Evolutionary conservation across 768 basidiomycete genomes (phyloP).

Genomic region (Lepiota venenata): DNA sequence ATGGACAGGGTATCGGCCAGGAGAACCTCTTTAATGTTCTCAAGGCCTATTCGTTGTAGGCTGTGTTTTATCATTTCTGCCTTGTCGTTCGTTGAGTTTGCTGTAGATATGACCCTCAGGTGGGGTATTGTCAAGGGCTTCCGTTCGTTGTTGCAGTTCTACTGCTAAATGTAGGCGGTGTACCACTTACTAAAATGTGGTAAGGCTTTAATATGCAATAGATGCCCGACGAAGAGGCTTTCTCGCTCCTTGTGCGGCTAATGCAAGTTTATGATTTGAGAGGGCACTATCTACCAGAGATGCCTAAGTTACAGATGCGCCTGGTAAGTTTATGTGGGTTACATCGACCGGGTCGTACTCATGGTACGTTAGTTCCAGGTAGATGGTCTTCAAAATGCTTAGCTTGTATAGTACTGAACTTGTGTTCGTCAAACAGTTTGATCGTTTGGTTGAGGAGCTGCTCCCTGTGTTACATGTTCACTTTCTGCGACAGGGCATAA

Average conservation of each 20-base stretch:
- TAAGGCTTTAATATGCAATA: conserved; percentile 28
- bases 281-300: conserved; percentile 97
- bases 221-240: conserved; percentile 99
- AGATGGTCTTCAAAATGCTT: conserved; percentile 14
- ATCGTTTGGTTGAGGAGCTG: conserved; percentile 89
- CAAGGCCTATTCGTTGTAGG: conserved; percentile 94
- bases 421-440: conserved; percentile 56
- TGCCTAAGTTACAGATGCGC: conserved; percentile 95
- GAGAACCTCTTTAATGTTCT: conserved; percentile 97
- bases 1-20: conserved; percentile 93
- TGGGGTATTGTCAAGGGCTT: conserved; percentile 97
- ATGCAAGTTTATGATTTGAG: conserved; percentile 97
- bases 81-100: neutral
- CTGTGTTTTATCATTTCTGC: conserved; percentile 3
- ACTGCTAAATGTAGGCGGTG: conserved; percentile 72
- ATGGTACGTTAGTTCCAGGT: conserved; percentile 54
- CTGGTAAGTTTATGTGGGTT: conserved; percentile 50
- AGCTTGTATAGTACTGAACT: neutral
- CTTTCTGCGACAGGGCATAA: conserved; percentile 90
- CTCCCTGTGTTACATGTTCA: conserved; percentile 92
- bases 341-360: conserved; percentile 17
- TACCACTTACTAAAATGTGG: neutral
- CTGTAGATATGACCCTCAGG: conserved; percentile 80
- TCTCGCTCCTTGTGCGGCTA: conserved; percentile 88
- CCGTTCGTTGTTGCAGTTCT: conserved; percentile 96